phyloP scores from a whole-genome alignment of 495 filamentous ascomycete genomes.

The Tuber indicum region DNA sequence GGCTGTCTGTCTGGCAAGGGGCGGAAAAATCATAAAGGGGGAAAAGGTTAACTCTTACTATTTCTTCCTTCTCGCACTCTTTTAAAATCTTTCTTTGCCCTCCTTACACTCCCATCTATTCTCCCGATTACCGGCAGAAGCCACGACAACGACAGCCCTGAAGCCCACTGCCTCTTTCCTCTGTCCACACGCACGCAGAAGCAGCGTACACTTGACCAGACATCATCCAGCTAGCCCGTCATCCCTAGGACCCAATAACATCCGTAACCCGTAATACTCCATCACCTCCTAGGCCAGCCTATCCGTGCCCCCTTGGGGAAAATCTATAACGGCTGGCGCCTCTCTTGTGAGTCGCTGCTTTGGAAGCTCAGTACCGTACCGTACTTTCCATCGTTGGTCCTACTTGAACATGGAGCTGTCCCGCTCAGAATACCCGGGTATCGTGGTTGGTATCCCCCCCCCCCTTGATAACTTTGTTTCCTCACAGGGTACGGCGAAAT shows the following conservation, averaged over 20 bases:
- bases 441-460: constrained; percentile 69
- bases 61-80: constrained; percentile 7
- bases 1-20: background rate
- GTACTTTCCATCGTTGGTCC: constrained; percentile 8
- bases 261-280: background rate
- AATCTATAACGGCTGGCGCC: constrained; percentile 12
- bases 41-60: background rate
- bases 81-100: background rate
- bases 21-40: background rate
- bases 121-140: background rate
- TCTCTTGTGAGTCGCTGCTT: constrained; percentile 9
- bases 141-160: constrained; percentile 4
- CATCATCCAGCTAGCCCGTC: background rate
- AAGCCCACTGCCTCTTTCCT: background rate
- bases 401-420: constrained; percentile 63
- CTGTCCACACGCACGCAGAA: background rate
- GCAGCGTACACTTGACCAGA: background rate
- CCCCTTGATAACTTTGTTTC: background rate
- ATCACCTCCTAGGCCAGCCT: background rate
- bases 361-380: constrained; percentile 12
- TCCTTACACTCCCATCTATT: background rate
- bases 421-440: constrained; percentile 86
- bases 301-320: constrained; percentile 12
- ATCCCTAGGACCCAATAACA: background rate
- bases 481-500: constrained; percentile 20